Base-by-base conservation (phyloP, 805 yeast species). In the Saccharomycopsis guyanensis region DNA sequence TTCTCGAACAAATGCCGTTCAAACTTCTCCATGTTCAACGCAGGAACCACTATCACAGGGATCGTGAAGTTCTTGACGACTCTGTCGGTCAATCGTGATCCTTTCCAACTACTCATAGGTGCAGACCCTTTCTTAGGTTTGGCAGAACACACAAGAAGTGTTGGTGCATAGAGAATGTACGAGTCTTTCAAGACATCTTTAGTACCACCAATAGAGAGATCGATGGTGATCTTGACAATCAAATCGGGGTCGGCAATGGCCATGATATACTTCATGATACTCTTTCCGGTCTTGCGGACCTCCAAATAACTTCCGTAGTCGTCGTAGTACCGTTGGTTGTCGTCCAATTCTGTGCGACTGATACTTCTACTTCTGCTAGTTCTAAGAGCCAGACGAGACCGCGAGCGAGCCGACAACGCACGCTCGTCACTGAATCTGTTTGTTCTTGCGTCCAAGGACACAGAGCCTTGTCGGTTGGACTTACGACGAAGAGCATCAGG, bases 11-110 rank as follows among this genome's bases (percentile, higher is more conserved):
- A 56, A 10, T 62, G 55, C 3, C 53, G 49, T 56, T 79, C 84
- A 61, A 74, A 80, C n/a, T 61, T 52, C 38, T 66, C 66, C 76
- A 77, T 70, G 46, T 78, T 76, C 51, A 66, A 59, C 2, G 84
- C 78, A 1, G 88, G 84, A 0, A 77, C 81, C 41, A 81, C 73
- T 20, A 82, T 69, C n/a, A 78, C 73, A 0, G 89, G 88, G 13
- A 80, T 70, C 3, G 80, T 78, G 53, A 72, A 78, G 55, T 73
- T 75, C 56, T 76, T 78, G 24, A 82, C 82, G 39, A 81, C 65
- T 41, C 85, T 64, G 57, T 80, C 86, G 20, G 83, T 72, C 34
- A 82, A 62, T 53, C 82, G 75, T 25, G 80, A 72, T 3, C 83
- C 74, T 35, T 64, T 64, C 83, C 87, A 77, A 20, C 81, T 70